phyloP scores from a whole-genome alignment of 768 basidiomycete genomes.

The Mrakia blollopis region DNA sequence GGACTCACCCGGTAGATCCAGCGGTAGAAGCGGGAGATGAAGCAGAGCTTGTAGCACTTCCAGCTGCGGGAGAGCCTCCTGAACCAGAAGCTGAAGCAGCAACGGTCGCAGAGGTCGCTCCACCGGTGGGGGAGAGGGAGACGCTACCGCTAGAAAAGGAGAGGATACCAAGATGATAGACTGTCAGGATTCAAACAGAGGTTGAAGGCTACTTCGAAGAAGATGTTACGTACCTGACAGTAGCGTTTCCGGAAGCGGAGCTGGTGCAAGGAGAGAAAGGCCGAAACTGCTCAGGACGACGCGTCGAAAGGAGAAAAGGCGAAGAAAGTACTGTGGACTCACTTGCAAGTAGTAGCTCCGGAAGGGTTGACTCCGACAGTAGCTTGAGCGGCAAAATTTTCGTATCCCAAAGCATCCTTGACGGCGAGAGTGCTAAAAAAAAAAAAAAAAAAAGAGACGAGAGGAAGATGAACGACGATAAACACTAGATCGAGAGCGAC shows the following conservation, averaged over 20 bases:
- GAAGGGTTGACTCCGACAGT: not conserved
- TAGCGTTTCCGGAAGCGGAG: too few species aligned
- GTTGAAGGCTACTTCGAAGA: not conserved
- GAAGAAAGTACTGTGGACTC: not conserved
- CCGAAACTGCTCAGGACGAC: not conserved
- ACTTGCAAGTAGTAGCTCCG: not conserved
- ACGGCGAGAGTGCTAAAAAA: slow-evolving; percentile 8
- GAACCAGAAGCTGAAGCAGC: not conserved
- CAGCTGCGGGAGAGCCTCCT: not conserved
- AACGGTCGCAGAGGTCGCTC: not conserved
- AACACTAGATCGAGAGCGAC: too few species aligned
- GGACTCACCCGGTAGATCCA: not conserved
- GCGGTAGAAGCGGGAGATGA: not conserved
- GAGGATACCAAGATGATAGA: not conserved
- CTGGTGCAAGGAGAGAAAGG: not conserved
- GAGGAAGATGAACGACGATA: not conserved
- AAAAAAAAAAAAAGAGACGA: not conserved
- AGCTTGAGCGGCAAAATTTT: not conserved
- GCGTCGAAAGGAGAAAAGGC: not conserved
- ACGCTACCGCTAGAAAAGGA: not conserved
- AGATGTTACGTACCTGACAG: too few species aligned
- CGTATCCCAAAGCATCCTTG: not conserved
- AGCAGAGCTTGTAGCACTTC: not conserved
- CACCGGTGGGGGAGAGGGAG: not conserved
- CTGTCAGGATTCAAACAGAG: not conserved